These are phyloP conservation scores for Williopsis jadinii DNA, from an alignment of 1,139 yeast genomes.

Conservation along the genomic window DNA sequence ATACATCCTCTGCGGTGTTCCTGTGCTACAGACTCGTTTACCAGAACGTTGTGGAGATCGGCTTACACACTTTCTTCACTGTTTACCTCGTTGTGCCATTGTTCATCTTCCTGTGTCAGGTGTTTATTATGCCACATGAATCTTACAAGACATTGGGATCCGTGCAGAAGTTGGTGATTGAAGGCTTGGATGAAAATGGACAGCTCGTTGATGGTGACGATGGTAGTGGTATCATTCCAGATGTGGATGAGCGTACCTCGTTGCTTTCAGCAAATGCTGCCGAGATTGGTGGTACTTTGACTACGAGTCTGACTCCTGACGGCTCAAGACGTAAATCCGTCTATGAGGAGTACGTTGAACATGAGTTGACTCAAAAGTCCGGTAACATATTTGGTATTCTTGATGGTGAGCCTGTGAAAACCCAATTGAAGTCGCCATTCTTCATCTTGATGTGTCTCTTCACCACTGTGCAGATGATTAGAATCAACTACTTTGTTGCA, in stretches of 20 bases:
- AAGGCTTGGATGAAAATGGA: conserved; percentile 56
- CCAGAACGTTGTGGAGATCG: conserved; percentile 29
- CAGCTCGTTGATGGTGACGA: conserved; percentile 26
- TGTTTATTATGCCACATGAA: conserved; percentile 69
- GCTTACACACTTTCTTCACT: conserved; percentile 53
- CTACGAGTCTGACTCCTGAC: conserved; percentile 12
- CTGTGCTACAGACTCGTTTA: conserved; percentile 59
- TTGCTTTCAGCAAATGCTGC: conserved; percentile 18
- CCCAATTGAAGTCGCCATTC: conserved; percentile 74
- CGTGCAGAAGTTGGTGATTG: conserved; percentile 60
- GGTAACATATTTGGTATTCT: conserved; percentile 84
- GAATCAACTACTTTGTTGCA: conserved; percentile 89
- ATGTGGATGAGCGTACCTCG: conserved; percentile 25
- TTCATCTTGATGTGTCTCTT: conserved; percentile 69
- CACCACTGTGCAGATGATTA: conserved; percentile 80
- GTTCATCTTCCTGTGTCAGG: conserved; percentile 66
- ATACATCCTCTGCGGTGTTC: conserved; percentile 70
- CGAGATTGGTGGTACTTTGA: conserved; percentile 4
- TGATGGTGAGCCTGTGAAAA: conserved; percentile 55
- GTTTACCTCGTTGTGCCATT: conserved; percentile 64
- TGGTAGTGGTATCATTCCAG: conserved; percentile 24
- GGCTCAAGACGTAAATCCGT: conserved; percentile 38
- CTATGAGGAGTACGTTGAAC: conserved; percentile 57
- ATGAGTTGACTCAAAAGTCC: conserved; percentile 42
- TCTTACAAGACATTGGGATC: conserved; percentile 69